Base-by-base conservation (phyloP, 2,329 filamentous ascomycete genomes). In the Sclerotinia sclerotiorum region DNA sequence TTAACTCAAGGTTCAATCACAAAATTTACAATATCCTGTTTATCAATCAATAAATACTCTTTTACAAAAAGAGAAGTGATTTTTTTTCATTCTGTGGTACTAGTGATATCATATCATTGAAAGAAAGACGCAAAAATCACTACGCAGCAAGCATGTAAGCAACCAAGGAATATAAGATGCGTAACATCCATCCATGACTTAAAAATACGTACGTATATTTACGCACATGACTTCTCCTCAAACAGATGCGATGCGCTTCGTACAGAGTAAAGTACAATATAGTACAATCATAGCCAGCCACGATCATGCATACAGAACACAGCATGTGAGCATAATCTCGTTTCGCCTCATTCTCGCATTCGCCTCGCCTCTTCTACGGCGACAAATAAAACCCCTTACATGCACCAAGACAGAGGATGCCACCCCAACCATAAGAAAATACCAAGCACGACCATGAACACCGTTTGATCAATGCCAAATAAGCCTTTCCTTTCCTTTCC, bases 381-480 rank as follows among this genome's bases (percentile, higher is more conserved):
- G 46, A 39, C 60, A 49, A 62, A 62, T 39, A 51, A 51, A 51
- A 62, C 21, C 46, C 60, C n/a, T 48, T 51, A 42, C 17, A 62
- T 62, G 60, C 60, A 62, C 60, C 60, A 51, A 62, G 46, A 62
- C n/a, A 24, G 57, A 62, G 39, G 35, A 68, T 63, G 49, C 65
- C 39, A 68, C 57, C 65, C 52, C 46, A 55, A 52, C 21, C 65
- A 39, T 29, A 49, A 67, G 42, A 61, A 46, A 68, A 63, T 58
- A 63, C 57, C 49, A 68, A 63, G 65, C 65, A 68, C 52, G 65
- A 68, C 65, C 65, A 55, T 49, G 39, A 68, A 68, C 65, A 68
- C 57, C 65, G 48, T 32, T 49, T 68, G 65, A 68, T 68, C 57
- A 48, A 49, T 63, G 51, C 27, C 65, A 61, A 68, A 55, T 63